These are phyloP conservation scores for Clarkia xantiana DNA, from an alignment of 345 rosid genomes.

Conservation along the genomic window DNA sequence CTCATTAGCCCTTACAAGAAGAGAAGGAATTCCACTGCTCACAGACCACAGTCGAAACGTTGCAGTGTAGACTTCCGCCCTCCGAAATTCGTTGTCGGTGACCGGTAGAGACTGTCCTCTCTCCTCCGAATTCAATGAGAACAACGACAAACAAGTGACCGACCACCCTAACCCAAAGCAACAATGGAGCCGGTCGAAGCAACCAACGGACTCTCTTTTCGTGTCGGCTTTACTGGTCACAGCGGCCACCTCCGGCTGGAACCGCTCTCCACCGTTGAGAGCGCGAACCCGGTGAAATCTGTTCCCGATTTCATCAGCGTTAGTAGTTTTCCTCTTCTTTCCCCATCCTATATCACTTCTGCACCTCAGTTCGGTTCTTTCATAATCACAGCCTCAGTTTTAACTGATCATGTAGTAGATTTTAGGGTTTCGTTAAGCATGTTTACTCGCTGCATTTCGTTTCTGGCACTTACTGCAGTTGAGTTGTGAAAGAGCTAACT, in stretches of 20 bases:
- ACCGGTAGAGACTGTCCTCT: no score
- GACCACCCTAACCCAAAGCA: conserved; percentile 3
- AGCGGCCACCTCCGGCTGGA: conserved; percentile 85
- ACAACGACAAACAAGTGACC: no score
- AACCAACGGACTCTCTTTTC: conserved; percentile 56
- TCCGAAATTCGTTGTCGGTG: no score
- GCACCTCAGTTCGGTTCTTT: not conserved
- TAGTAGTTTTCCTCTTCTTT: conserved; percentile 7
- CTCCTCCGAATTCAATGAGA: conserved; percentile 3
- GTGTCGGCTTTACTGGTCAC: conserved; percentile 82
- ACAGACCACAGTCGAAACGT: no score
- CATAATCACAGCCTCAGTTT: not conserved
- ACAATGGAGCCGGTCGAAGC: conserved; percentile 57
- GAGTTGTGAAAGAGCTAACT: no score
- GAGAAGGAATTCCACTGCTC: no score
- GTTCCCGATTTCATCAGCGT: conserved; percentile 78
- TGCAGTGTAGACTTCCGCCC: no score
- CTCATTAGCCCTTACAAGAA: no score
- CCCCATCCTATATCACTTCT: not conserved
- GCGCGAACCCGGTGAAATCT: conserved; percentile 41
- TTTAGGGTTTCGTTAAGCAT: no score
- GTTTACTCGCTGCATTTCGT: no score
- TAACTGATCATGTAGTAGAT: no score
- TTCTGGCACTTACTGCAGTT: no score
- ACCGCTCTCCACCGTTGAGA: conserved; percentile 66